Conservation (phyloP, 495 filamentous ascomycete species). For the Letharia lupina region DNA sequence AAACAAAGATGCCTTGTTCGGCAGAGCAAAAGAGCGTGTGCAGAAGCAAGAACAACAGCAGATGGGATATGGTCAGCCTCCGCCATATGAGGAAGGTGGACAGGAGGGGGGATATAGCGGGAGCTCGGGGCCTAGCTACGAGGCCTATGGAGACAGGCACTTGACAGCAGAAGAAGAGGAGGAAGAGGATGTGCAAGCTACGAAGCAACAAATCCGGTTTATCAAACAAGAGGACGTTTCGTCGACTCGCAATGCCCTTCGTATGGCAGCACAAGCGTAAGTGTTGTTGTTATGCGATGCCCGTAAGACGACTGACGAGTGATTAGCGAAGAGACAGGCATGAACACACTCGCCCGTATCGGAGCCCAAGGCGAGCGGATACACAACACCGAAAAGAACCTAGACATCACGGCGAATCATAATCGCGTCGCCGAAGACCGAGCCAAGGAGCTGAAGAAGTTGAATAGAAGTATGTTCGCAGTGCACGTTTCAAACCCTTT, state of each 20-base stretch:
- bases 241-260: constrained; percentile 60
- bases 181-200: constrained; percentile 56
- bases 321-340: constrained; percentile 47
- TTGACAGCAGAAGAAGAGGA: constrained; percentile 69
- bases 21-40: constrained; percentile 49
- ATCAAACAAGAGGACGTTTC: constrained; percentile 68
- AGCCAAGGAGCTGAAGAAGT: constrained; percentile 62
- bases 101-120: constrained; percentile 45
- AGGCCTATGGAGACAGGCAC: constrained; percentile 54
- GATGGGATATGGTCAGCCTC: constrained; percentile 32
- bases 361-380: constrained; percentile 68
- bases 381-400: constrained; percentile 66
- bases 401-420: constrained; percentile 60
- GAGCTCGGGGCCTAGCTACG: constrained; percentile 37
- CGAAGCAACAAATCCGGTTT: constrained; percentile 66
- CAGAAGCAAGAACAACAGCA: constrained; percentile 36
- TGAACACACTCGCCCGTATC: constrained; percentile 59
- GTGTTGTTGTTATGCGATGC: background rate
- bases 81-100: constrained; percentile 30
- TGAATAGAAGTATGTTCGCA: constrained; percentile 79
- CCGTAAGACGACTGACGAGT: background rate
- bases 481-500: constrained; percentile 69
- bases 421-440: constrained; percentile 67
- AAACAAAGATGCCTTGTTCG: constrained; percentile 57
- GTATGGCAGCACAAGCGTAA: constrained; percentile 52